Conservation (phyloP, 768 basidiomycete species). For the Panaeolus cyanescens region DNA sequence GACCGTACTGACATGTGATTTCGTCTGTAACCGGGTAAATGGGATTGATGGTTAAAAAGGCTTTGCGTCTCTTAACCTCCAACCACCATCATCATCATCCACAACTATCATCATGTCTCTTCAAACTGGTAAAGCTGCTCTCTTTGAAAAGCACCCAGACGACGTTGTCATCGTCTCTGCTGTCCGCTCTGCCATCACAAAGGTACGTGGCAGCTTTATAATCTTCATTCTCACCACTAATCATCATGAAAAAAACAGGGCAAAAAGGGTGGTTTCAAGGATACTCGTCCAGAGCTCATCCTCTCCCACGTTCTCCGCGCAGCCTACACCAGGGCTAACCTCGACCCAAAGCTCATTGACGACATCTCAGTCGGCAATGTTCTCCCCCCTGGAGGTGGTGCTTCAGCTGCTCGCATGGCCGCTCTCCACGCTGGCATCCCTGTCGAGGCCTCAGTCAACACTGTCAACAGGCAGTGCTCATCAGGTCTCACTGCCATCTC, state of each 20-base stretch:
- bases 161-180: constrained; percentile 93
- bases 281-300: constrained; percentile 82
- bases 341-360: constrained; percentile 83
- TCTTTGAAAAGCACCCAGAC: constrained; percentile 74
- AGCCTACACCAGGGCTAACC: constrained; percentile 62
- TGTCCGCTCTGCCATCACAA: constrained; percentile 89
- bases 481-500: constrained; percentile 82
- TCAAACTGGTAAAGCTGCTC: constrained; percentile 50
- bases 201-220: constrained; percentile 48
- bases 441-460: constrained; percentile 69
- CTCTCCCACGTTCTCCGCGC: constrained; percentile 77
- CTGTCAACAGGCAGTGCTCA: constrained; percentile 90
- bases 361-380: constrained; percentile 89
- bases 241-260: constrained; percentile 42
- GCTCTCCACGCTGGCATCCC: constrained; percentile 87
- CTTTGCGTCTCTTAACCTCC: constrained; percentile 8
- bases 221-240: constrained; percentile 8
- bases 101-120: constrained; percentile 28
- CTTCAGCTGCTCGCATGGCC: constrained; percentile 82
- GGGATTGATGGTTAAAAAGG: no score
- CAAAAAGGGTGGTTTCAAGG: constrained; percentile 89
- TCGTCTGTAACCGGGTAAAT: no score
- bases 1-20: no score
- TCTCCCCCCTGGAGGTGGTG: constrained; percentile 84
- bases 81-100: constrained; percentile 13